Conservation (phyloP, 108 stramenopile genomes). For the Aureococcus anophagefferens region DNA sequence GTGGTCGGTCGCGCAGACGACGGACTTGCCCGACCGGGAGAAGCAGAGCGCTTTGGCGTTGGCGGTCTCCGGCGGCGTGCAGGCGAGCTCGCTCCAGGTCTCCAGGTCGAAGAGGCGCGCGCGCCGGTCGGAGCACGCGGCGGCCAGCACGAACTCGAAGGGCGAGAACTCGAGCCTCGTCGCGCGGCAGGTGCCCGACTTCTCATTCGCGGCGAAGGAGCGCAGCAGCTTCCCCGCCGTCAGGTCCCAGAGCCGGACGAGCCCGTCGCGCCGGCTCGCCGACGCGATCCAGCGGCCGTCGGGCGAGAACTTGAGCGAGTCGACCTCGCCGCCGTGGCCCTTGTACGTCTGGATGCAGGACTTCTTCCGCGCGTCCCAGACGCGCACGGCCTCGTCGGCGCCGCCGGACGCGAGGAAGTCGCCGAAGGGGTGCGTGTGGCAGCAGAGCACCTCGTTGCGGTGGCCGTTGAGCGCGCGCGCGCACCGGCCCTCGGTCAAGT, state of each 20-base stretch:
- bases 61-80: neutral
- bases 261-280: constrained; percentile 10
- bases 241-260: constrained; percentile 19
- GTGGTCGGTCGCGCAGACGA: neutral
- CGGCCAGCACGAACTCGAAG: neutral
- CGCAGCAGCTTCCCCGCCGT: constrained; percentile 2
- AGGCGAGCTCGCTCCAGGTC: neutral
- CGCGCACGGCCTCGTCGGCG: constrained; percentile 16
- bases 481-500: constrained; percentile 15
- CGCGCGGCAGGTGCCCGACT: neutral
- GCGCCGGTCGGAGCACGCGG: neutral
- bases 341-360: constrained; percentile 28
- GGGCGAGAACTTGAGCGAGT: constrained; percentile 14
- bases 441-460: constrained; percentile 3
- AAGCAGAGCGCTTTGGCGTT: neutral
- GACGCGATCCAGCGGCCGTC: constrained; percentile 29
- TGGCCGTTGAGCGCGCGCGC: constrained; percentile 16
- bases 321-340: constrained; percentile 22
- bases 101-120: neutral
- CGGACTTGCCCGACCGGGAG: neutral
- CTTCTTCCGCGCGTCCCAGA: constrained; percentile 26
- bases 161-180: neutral
- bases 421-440: constrained; percentile 24
- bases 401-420: constrained; percentile 23
- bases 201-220: neutral